These are phyloP conservation scores for Beauveria brongniartii DNA, from an alignment of 2,329 filamentous ascomycete genomes.

Conservation along the genomic window DNA sequence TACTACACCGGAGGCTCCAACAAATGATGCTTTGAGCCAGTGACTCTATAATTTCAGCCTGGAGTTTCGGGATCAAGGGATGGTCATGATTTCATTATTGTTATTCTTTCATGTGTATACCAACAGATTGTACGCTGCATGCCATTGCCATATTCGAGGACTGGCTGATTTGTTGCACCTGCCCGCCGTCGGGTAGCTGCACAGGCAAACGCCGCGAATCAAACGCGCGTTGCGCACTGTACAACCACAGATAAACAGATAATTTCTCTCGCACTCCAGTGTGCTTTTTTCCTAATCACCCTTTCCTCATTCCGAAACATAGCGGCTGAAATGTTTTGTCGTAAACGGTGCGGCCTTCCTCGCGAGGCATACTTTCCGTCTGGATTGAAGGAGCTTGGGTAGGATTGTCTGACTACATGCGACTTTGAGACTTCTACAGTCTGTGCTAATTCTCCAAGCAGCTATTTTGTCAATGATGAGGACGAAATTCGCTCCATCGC, in stretches of 20 bases:
- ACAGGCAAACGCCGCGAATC: background rate
- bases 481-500: constrained; percentile 67
- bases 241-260: constrained; percentile 16
- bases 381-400: constrained; percentile 67
- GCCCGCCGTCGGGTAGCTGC: background rate
- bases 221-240: constrained; percentile 4
- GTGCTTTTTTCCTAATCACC: background rate
- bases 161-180: background rate
- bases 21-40: constrained; percentile 14
- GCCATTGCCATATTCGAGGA: background rate
- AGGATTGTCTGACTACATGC: background rate
- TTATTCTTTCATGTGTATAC: background rate
- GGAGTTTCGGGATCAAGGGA: background rate
- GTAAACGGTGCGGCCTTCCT: constrained; percentile 60
- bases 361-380: constrained; percentile 57
- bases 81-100: constrained; percentile 3
- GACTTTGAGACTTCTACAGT: background rate
- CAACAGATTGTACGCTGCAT: background rate
- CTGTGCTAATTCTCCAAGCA: constrained; percentile 24
- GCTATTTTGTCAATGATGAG: constrained; percentile 69
- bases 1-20: constrained; percentile 40
- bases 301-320: background rate
- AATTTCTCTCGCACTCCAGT: constrained; percentile 13
- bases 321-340: constrained; percentile 60
- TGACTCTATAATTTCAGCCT: background rate